Percentiles rank a stretch among this genome's conserved stretches.
phyloP scores from a whole-genome alignment of 169 alveolate genomes.

The Blepharisma undulans region DNA sequence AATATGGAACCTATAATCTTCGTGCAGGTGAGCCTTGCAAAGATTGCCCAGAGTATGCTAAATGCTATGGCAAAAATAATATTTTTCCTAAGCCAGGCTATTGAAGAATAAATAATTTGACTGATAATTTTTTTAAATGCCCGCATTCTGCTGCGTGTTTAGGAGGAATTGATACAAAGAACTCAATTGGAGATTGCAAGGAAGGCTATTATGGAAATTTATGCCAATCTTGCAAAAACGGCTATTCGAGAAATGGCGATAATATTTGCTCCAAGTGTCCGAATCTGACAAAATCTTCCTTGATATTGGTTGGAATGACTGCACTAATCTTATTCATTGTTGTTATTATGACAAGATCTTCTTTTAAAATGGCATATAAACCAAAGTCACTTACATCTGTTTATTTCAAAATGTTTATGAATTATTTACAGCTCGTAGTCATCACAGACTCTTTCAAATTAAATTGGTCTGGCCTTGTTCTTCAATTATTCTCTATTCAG shows the following conservation, averaged over 20 bases:
- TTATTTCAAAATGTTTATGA: slow-evolving; percentile 41
- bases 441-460: not conserved
- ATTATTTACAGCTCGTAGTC: slow-evolving; percentile 41
- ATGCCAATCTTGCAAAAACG: slow-evolving; percentile 53
- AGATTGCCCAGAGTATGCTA: slow-evolving; percentile 57
- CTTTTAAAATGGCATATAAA: slow-evolving; percentile 21
- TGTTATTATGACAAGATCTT: not conserved
- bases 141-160: slow-evolving; percentile 45
- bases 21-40: slow-evolving; percentile 32
- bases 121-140: slow-evolving; percentile 48
- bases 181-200: slow-evolving; percentile 48
- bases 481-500: not conserved
- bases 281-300: not conserved
- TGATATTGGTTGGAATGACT: not conserved
- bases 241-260: slow-evolving; percentile 45
- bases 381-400: not conserved
- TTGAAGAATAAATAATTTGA: slow-evolving; percentile 49
- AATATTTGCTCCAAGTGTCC: slow-evolving; percentile 57
- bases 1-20: not conserved
- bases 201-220: slow-evolving; percentile 54
- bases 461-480: slow-evolving; percentile 19
- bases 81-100: slow-evolving; percentile 60
- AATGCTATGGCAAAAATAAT: slow-evolving; percentile 55
- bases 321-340: not conserved
- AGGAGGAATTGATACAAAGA: slow-evolving; percentile 24